Evolutionary conservation across 1,139 yeast genomes (phyloP).

Genomic region (Komagataea norvegica): DNA sequence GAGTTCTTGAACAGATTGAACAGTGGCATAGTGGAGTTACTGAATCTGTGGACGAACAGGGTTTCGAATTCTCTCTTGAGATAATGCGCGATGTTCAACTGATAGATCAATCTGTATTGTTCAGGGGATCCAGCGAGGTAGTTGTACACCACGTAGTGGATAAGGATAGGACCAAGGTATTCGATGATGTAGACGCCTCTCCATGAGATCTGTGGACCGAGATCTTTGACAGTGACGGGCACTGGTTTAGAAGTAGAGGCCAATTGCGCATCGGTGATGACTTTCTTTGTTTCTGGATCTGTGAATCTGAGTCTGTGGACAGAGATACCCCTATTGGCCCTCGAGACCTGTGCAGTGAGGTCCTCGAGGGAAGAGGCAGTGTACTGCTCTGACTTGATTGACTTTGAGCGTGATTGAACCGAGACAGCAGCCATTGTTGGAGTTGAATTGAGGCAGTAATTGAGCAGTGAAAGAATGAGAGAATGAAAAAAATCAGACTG

Average conservation of each 20-base stretch:
- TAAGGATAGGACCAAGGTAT: slow-evolving; percentile 80
- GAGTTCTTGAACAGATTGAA: slow-evolving; percentile 85
- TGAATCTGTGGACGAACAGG: slow-evolving; percentile 73
- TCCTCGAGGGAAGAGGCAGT: slow-evolving; percentile 29
- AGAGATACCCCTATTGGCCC: slow-evolving; percentile 39
- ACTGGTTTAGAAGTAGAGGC: slow-evolving; percentile 28
- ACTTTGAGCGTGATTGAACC: slow-evolving; percentile 48
- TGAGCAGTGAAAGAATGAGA: too few species aligned
- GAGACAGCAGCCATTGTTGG: slow-evolving; percentile 37
- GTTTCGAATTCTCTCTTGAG: slow-evolving; percentile 87
- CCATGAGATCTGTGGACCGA: slow-evolving; percentile 95
- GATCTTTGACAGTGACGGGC: slow-evolving; percentile 61
- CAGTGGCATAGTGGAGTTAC: slow-evolving; percentile 88
- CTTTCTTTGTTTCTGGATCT: slow-evolving; percentile 28
- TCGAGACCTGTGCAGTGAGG: slow-evolving; percentile 39
- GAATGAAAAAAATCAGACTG: too few species aligned
- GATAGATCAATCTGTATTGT: slow-evolving; percentile 25
- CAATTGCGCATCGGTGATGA: slow-evolving; percentile 20
- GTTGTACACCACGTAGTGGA: slow-evolving; percentile 65
- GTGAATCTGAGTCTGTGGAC: slow-evolving; percentile 38
- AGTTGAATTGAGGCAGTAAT: too few species aligned
- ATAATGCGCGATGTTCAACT: slow-evolving; percentile 67
- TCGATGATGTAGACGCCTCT: slow-evolving; percentile 81
- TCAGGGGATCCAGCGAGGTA: slow-evolving; percentile 18
- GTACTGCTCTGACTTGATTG: slow-evolving; percentile 35